These are phyloP conservation scores for Nicotiana otophora DNA, from an alignment of 257 asterid genomes.

Conservation along the genomic window DNA sequence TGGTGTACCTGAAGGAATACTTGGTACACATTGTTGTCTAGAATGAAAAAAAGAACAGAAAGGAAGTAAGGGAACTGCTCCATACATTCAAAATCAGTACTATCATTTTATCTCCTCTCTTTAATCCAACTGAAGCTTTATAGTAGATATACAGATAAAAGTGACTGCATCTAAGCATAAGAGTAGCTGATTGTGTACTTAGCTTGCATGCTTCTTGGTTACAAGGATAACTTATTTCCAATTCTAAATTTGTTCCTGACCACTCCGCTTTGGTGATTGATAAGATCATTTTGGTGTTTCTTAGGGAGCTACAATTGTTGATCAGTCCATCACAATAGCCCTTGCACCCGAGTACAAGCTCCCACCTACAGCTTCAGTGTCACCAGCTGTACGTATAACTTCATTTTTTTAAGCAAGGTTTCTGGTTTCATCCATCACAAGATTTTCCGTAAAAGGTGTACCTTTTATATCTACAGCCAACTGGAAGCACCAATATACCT, in stretches of 20 bases:
- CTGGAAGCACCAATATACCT: conserved; percentile 24
- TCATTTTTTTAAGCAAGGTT: not conserved
- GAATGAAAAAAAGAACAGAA: not conserved
- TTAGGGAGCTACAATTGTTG: conserved; percentile 65
- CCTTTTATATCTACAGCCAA: conserved; percentile 31
- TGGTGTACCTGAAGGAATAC: not conserved
- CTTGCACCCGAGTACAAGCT: conserved; percentile 40
- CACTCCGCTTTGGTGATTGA: not conserved
- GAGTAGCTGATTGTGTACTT: not conserved
- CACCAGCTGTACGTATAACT: conserved; percentile 26
- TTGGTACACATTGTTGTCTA: not conserved
- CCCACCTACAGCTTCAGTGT: conserved; percentile 33
- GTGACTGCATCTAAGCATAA: not conserved
- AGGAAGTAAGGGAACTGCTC: not conserved
- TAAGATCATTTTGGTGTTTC: not conserved
- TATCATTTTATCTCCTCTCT: not conserved
- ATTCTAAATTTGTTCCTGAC: not conserved
- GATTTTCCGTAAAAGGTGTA: not conserved
- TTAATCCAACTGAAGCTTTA: not conserved
- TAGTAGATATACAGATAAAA: not conserved
- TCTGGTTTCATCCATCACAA: not conserved
- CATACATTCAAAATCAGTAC: too few relatives aligned
- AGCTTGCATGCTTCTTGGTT: not conserved
- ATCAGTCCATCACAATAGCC: conserved; percentile 47
- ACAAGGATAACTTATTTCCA: not conserved